Evolutionary conservation across 208 protist species (phyloP), one percentile per base, ranked within the genome.

Genomic region (Wallacemonas sp.): DNA sequence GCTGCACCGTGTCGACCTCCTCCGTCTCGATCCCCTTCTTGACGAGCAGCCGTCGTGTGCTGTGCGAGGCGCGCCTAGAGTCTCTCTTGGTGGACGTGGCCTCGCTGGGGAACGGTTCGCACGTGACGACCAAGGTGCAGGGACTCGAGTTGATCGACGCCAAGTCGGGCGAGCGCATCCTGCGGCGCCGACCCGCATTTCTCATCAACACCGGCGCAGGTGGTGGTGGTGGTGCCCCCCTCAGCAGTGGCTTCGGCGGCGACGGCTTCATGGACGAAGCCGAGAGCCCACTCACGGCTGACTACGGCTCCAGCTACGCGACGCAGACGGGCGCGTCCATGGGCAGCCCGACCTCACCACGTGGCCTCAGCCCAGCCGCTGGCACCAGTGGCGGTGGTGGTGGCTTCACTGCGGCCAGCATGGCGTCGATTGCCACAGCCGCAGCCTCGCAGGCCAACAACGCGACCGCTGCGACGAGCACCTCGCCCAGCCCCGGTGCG

Each of bases 21-120:
- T 76, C 65, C n/a, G 84, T 92, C 11, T 72, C 76, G 16, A 78
- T 95, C 3, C 89, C 85, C 3, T 89, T 95, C 56, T 55, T 95
- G 32, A 92, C 83, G 16, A 78, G 73, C 2, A 57, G 62, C 30
- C 79, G 83, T 14, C 72, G 76, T 41, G 73, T 72, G 34, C 72
- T 95, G 9, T 74, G 87, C 70, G 83, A 95, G 61, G 89, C 85
- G 14, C 72, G 81, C 46, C 76, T 91, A 32, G 76, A 48, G 9
- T 81, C 83, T 1, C 48, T 95, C n/a, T 64, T 87, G 29, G 73
- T 83, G 1, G 89, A 95, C 61, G 73, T 87, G 12, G 65, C 81
- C 47, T 56, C 56, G 26, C 54, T 90, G 29, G 64, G 44, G 12
- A 61, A 64, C 17, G 66, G 65, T 19, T 84, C 61, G 19, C 75